These are phyloP conservation scores for Botryotinia globosa DNA, from an alignment of 2,329 filamentous ascomycete species.

Conservation along the genomic window DNA sequence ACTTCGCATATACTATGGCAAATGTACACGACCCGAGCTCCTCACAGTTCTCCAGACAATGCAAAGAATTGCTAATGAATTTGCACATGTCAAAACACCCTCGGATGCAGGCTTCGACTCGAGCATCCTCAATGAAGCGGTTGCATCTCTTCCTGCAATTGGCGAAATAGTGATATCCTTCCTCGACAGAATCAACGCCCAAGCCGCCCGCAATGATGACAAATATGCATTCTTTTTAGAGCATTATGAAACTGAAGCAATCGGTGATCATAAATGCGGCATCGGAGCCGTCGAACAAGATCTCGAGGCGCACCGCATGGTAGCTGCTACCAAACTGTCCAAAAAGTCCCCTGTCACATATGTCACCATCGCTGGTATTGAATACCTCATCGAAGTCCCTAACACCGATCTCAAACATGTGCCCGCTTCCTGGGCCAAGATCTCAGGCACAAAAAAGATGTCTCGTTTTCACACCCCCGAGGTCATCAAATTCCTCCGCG, in stretches of 20 bases:
- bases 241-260: constrained; percentile 81
- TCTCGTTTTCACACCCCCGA: constrained; percentile 94
- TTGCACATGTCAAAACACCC: constrained; percentile 61
- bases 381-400: constrained; percentile 89
- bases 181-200: constrained; percentile 79
- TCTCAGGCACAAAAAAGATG: constrained; percentile 88
- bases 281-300: constrained; percentile 93
- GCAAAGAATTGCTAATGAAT: constrained; percentile 77
- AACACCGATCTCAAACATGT: constrained; percentile 81
- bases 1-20: constrained; percentile 95
- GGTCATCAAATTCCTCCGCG: constrained; percentile 75
- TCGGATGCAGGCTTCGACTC: constrained; percentile 72
- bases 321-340: constrained; percentile 69
- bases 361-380: constrained; percentile 82
- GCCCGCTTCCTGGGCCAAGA: constrained; percentile 91
- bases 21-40: constrained; percentile 86
- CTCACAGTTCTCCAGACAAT: constrained; percentile 81
- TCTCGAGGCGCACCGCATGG: constrained; percentile 70
- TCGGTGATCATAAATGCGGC: constrained; percentile 82
- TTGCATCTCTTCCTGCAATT: constrained; percentile 75
- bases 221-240: constrained; percentile 94
- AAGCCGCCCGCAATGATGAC: constrained; percentile 81
- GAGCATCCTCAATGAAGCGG: constrained; percentile 63
- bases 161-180: constrained; percentile 68
- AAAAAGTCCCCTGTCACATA: constrained; percentile 71